Percentiles rank a stretch among this genome's conserved stretches.
These are phyloP conservation scores for Hapsidospora chrysogenum DNA, from an alignment of 495 filamentous ascomycete species.

Conservation along the genomic window DNA sequence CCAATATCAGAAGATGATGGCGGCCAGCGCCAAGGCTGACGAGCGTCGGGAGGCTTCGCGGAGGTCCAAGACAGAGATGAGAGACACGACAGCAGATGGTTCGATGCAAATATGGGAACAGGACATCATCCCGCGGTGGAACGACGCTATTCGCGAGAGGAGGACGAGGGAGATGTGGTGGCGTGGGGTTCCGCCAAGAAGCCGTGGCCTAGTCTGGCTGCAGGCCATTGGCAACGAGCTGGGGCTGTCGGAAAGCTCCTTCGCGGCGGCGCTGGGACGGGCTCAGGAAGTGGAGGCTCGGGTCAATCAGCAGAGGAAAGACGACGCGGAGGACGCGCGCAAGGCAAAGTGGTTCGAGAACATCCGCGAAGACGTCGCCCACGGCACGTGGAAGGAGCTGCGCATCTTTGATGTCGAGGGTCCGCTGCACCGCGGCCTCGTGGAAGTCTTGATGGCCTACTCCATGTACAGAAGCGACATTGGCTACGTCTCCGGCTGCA, in stretches of 20 bases:
- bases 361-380: constrained; percentile 52
- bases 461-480: constrained; percentile 89
- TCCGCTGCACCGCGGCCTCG: constrained; percentile 56
- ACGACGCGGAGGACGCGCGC: constrained; percentile 26
- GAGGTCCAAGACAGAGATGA: constrained; percentile 25
- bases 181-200: constrained; percentile 69
- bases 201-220: constrained; percentile 71
- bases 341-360: constrained; percentile 40
- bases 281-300: constrained; percentile 49
- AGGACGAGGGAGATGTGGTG: constrained; percentile 86
- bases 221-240: constrained; percentile 83
- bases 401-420: constrained; percentile 67
- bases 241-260: constrained; percentile 57
- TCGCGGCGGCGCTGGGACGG: constrained; percentile 58
- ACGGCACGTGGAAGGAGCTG: constrained; percentile 58
- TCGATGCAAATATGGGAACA: constrained; percentile 73
- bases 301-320: constrained; percentile 21
- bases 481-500: constrained; percentile 74
- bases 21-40: constrained; percentile 53
- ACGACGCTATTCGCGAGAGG: constrained; percentile 50
- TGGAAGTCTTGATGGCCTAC: constrained; percentile 78
- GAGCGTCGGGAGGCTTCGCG: constrained; percentile 34
- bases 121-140: constrained; percentile 76
- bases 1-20: constrained; percentile 92
- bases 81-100: constrained; percentile 45